A percentile compares a stretch with the other conserved stretches of the same genome.
These are phyloP conservation scores for Nicotiana attenuata DNA, from an alignment of 257 asterid species.

Conservation along the genomic window DNA sequence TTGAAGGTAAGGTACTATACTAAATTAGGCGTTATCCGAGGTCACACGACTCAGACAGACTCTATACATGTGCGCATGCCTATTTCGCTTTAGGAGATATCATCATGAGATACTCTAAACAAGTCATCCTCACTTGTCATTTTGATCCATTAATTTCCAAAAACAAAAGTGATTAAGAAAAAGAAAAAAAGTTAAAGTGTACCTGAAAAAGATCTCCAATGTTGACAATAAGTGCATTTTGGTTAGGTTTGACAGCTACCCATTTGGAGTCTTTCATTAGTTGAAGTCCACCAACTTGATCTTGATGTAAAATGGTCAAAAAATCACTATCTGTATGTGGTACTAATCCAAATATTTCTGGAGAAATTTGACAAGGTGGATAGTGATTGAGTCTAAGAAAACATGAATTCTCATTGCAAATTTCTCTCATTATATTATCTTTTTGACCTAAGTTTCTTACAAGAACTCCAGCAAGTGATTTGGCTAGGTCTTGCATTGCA, in stretches of 20 bases:
- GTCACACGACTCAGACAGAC: too few relatives aligned
- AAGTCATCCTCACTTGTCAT: too few relatives aligned
- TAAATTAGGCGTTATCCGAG: too few relatives aligned
- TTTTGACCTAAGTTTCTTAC: constrained; percentile 24
- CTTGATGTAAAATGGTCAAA: constrained; percentile 67
- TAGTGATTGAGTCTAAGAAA: constrained; percentile 56
- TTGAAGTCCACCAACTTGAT: constrained; percentile 75
- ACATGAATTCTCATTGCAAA: constrained; percentile 51
- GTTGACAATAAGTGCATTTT: constrained; percentile 68
- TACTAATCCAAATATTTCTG: constrained; percentile 40
- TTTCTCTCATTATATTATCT: neutral
- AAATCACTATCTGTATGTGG: constrained; percentile 81
- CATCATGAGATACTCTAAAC: too few relatives aligned
- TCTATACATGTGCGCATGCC: too few relatives aligned
- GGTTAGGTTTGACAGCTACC: constrained; percentile 55
- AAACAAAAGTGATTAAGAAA: neutral
- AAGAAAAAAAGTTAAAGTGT: neutral
- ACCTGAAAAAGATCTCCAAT: constrained; percentile 88
- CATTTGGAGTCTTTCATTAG: constrained; percentile 63
- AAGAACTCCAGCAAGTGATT: constrained; percentile 35
- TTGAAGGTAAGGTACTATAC: too few relatives aligned
- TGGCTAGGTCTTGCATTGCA: constrained; percentile 59
- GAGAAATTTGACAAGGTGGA: constrained; percentile 38
- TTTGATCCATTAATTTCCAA: neutral
- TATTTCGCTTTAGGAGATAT: too few relatives aligned